Evolutionary conservation across 257 asterid genomes (phyloP).

Genomic region (Galeopsis tetrahit): DNA sequence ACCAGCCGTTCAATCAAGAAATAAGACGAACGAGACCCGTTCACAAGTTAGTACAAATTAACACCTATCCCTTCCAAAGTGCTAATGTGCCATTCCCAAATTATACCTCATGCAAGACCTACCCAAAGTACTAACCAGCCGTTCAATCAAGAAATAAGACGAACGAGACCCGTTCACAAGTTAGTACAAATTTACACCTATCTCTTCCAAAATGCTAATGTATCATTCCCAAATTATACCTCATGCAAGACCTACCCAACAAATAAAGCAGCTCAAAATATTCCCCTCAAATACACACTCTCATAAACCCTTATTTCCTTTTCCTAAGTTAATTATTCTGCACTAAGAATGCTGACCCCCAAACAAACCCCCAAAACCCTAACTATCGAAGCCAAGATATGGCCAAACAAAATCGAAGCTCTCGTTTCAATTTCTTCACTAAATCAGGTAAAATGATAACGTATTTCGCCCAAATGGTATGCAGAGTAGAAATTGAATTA

Average conservation of each 20-base stretch:
- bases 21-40: slow-evolving; percentile 9
- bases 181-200: slow-evolving; percentile 22
- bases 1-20: neutral
- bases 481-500: slow-evolving; percentile 6
- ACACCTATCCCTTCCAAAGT: slow-evolving; percentile 1
- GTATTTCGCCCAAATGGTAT: slow-evolving; percentile 17
- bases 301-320: no score
- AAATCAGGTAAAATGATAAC: neutral
- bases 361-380: slow-evolving; percentile 37
- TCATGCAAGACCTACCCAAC: no score
- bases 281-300: no score
- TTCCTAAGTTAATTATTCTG: neutral
- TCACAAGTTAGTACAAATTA: slow-evolving; percentile 18
- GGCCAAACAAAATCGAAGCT: neutral
- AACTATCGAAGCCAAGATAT: slow-evolving; percentile 5
- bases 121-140: neutral
- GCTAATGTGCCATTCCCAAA: no score
- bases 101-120: no score
- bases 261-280: neutral
- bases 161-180: slow-evolving; percentile 9
- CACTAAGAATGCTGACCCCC: neutral
- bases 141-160: neutral
- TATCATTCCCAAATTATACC: no score
- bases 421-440: neutral
- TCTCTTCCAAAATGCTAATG: neutral